Percentiles rank a stretch among this genome's conserved stretches.
These are phyloP conservation scores for Rhodocollybia butyracea DNA, from an alignment of 768 basidiomycete species.

Conservation along the genomic window DNA sequence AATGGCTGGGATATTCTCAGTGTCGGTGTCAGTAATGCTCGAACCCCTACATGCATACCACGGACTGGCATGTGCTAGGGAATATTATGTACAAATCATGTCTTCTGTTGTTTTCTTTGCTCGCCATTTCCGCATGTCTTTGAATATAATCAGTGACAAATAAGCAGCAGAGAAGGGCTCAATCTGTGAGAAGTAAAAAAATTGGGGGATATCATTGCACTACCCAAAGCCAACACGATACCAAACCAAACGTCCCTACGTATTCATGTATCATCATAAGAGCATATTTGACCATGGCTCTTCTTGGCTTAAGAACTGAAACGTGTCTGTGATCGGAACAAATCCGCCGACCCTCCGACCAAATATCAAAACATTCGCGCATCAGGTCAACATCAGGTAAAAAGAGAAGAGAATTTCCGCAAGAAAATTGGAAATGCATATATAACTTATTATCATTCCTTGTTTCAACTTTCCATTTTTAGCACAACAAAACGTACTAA, in stretches of 20 bases:
- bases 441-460: background rate
- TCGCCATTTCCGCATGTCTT: constrained; percentile 31
- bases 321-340: constrained; percentile 7
- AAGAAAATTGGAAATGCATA: background rate
- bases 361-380: background rate
- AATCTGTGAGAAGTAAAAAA: too few relatives aligned
- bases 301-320: background rate
- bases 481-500: background rate
- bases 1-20: too few relatives aligned
- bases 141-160: constrained; percentile 17
- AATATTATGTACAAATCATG: constrained; percentile 8
- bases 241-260: too few relatives aligned
- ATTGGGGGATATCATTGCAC: too few relatives aligned
- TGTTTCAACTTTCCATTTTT: background rate
- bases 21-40: background rate
- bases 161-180: constrained; percentile 26
- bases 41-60: background rate
- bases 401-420: background rate
- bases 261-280: too few relatives aligned
- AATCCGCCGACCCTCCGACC: background rate
- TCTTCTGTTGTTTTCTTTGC: constrained; percentile 3
- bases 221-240: too few relatives aligned
- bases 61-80: background rate
- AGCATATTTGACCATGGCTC: too few relatives aligned
- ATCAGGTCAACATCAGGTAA: constrained; percentile 22